phyloP scores from a whole-genome alignment of 306 rosid species.

The Crotalaria pallida region DNA sequence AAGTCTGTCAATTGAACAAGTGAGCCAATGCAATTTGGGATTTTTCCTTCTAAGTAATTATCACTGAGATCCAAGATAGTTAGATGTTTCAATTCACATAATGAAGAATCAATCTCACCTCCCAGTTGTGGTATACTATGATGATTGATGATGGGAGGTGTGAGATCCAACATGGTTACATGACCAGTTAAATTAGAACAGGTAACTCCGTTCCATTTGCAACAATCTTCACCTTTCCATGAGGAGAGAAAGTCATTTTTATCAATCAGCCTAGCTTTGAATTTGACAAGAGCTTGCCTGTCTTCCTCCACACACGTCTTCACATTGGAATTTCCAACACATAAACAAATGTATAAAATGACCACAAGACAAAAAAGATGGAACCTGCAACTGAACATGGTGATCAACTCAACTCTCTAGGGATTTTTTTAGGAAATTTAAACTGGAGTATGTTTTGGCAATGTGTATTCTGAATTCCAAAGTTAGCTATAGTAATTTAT shows the following conservation, averaged over 20 bases:
- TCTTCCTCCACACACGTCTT: not conserved
- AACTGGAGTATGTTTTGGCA: not conserved
- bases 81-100: slow-evolving; percentile 17
- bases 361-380: not conserved
- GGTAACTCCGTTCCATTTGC: too few relatives aligned
- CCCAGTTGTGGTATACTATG: too few relatives aligned
- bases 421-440: not conserved
- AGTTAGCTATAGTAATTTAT: not conserved
- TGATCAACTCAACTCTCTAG: not conserved
- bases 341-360: not conserved
- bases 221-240: too few relatives aligned
- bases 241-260: too few relatives aligned
- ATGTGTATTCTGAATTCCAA: not conserved
- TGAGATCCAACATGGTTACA: too few relatives aligned
- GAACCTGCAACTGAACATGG: not conserved
- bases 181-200: too few relatives aligned
- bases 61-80: not conserved
- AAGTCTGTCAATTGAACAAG: slow-evolving; percentile 6
- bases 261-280: too few relatives aligned
- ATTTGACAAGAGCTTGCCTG: too few relatives aligned
- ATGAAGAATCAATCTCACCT: not conserved
- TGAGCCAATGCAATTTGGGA: slow-evolving; percentile 30
- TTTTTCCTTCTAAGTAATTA: not conserved
- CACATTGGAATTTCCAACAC: not conserved
- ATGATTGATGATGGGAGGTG: too few relatives aligned